A percentile compares a stretch with the other conserved stretches of the same genome.
These are phyloP conservation scores for Zea luxurians DNA, from an alignment of 176 grass and related monocot species.

Conservation along the genomic window DNA sequence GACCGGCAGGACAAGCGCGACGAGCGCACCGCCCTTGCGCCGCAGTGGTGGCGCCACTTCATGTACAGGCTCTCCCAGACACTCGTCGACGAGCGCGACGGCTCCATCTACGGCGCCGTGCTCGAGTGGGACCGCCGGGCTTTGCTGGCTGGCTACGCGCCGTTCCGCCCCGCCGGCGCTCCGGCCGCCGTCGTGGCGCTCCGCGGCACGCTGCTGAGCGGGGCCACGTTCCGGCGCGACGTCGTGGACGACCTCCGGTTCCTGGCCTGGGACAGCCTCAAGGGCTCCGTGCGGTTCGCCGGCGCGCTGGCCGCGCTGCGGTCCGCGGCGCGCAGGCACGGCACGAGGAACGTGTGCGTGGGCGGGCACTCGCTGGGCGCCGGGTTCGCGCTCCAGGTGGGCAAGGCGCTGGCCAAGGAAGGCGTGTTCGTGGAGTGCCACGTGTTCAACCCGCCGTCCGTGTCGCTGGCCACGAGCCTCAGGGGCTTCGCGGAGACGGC, in stretches of 20 bases:
- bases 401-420: slow-evolving; percentile 77
- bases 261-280: slow-evolving; percentile 76
- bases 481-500: slow-evolving; percentile 61
- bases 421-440: slow-evolving; percentile 88
- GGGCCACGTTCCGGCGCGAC: slow-evolving; percentile 59
- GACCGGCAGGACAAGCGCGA: slow-evolving; percentile 74
- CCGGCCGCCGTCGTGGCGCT: slow-evolving; percentile 62
- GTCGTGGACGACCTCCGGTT: slow-evolving; percentile 70
- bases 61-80: slow-evolving; percentile 54
- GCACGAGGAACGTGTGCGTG: slow-evolving; percentile 48
- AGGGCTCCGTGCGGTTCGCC: slow-evolving; percentile 70
- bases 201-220: slow-evolving; percentile 63
- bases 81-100: slow-evolving; percentile 69
- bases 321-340: slow-evolving; percentile 35
- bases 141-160: slow-evolving; percentile 45
- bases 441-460: slow-evolving; percentile 86
- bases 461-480: slow-evolving; percentile 75
- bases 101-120: slow-evolving; percentile 77
- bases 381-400: slow-evolving; percentile 80
- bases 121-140: slow-evolving; percentile 80
- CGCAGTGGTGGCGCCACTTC: slow-evolving; percentile 88
- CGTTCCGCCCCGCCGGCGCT: slow-evolving; percentile 58
- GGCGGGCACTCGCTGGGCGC: slow-evolving; percentile 81
- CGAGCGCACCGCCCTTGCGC: slow-evolving; percentile 52
- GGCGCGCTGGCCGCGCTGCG: slow-evolving; percentile 61